phyloP scores from a whole-genome alignment of 176 grass and related monocot genomes.

The Paspalum notatum region DNA sequence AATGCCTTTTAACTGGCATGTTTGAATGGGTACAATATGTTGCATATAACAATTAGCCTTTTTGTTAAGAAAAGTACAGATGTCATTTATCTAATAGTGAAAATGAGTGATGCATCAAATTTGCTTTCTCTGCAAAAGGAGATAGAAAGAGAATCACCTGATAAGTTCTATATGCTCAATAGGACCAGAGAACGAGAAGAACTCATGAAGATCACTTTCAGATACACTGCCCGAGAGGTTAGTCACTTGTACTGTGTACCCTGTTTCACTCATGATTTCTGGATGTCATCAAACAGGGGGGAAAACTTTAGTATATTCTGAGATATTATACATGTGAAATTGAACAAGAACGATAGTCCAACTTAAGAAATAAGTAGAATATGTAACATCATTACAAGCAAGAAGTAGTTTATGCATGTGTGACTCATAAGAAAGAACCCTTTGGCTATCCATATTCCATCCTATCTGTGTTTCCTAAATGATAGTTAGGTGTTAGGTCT shows the following conservation, averaged over 20 bases:
- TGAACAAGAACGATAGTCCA: neutral
- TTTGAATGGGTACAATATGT: neutral
- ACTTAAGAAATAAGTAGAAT: neutral
- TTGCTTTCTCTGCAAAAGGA: no score
- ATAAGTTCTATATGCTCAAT: slow-evolving; percentile 93
- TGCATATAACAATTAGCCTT: neutral
- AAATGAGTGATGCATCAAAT: neutral
- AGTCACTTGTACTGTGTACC: slow-evolving; percentile 85
- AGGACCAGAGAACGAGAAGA: slow-evolving; percentile 97
- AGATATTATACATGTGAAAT: slow-evolving; percentile 22
- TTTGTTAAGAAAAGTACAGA: neutral
- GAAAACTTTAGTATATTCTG: neutral
- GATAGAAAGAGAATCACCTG: slow-evolving; percentile 50
- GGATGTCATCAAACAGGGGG: slow-evolving; percentile 41
- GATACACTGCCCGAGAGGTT: slow-evolving; percentile 76
- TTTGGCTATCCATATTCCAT: neutral
- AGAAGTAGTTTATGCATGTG: neutral
- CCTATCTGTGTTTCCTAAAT: slow-evolving; percentile 6
- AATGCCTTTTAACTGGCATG: neutral
- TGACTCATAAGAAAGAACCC: neutral
- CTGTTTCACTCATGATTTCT: slow-evolving; percentile 73
- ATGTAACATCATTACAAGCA: neutral
- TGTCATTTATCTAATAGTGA: neutral
- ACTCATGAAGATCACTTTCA: slow-evolving; percentile 80
- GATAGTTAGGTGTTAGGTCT: slow-evolving; percentile 34